These are phyloP conservation scores for Trichosporon coremiiforme DNA, from an alignment of 1,284 basidiomycete genomes.

Conservation along the genomic window DNA sequence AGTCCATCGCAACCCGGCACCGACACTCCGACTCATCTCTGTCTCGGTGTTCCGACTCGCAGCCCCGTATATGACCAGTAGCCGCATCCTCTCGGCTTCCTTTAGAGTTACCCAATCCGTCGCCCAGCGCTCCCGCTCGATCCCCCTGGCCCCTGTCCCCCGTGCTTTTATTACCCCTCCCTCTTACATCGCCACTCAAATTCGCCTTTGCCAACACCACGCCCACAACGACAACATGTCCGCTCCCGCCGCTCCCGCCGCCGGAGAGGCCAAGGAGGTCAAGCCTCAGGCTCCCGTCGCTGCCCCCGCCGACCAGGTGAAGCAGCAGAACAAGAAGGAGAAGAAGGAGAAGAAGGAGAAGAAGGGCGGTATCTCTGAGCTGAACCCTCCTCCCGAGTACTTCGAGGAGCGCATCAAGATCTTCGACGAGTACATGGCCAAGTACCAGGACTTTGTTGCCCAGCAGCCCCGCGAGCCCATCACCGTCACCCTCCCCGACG, in stretches of 20 bases:
- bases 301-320: conserved; percentile 22
- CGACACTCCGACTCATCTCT: neutral
- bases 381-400: conserved; percentile 81
- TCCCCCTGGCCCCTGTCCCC: conserved; percentile 18
- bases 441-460: conserved; percentile 77
- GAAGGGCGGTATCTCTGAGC: conserved; percentile 56
- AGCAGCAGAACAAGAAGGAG: conserved; percentile 51
- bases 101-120: conserved; percentile 1
- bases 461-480: conserved; percentile 86
- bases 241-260: conserved; percentile 28
- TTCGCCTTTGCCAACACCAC: conserved; percentile 20
- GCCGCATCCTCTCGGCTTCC: conserved; percentile 24
- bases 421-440: conserved; percentile 84
- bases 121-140: conserved; percentile 9
- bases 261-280: conserved; percentile 19
- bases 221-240: conserved; percentile 27
- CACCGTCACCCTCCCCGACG: conserved; percentile 82
- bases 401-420: conserved; percentile 87
- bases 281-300: conserved; percentile 26
- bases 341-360: conserved; percentile 41
- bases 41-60: neutral
- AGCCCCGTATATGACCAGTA: conserved; percentile 28
- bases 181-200: conserved; percentile 18
- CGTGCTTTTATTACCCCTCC: conserved; percentile 3
- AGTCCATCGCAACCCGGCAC: neutral